These are phyloP conservation scores for Gymnopilus dilepis DNA, from an alignment of 768 basidiomycete species.

Conservation along the genomic window DNA sequence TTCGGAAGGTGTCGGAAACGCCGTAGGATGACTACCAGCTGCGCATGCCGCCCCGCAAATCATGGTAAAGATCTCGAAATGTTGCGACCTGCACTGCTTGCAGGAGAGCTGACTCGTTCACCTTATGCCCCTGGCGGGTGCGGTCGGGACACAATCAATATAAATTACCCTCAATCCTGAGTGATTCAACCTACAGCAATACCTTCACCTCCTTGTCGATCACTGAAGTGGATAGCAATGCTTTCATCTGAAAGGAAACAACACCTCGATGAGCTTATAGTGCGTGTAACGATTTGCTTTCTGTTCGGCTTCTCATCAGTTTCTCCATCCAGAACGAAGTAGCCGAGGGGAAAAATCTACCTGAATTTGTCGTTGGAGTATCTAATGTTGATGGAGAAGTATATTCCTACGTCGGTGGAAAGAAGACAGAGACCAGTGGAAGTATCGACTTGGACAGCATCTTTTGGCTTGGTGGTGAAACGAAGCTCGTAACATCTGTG, in stretches of 20 bases:
- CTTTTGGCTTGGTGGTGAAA: constrained; percentile 43
- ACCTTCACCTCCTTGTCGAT: neutral
- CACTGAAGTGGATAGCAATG: no score
- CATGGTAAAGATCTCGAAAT: no score
- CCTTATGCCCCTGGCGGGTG: no score
- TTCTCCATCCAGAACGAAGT: constrained; percentile 13
- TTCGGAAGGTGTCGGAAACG: no score
- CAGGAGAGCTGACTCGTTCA: no score
- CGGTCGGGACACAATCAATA: no score
- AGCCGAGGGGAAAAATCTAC: constrained; percentile 15
- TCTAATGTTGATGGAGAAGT: constrained; percentile 31
- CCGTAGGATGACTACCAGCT: no score
- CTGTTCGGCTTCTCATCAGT: neutral
- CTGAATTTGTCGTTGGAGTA: constrained; percentile 26
- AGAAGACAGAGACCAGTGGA: constrained; percentile 28
- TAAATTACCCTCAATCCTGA: no score
- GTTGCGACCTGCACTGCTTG: no score
- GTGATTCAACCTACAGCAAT: no score
- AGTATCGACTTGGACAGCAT: constrained; percentile 32
- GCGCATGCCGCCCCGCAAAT: no score
- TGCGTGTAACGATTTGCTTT: neutral
- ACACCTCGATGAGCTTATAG: neutral
- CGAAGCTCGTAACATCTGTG: constrained; percentile 37
- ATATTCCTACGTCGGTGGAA: constrained; percentile 32
- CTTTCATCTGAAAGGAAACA: neutral